Evolutionary conservation across 2,329 filamentous ascomycete species (phyloP), one percentile per base, ranked within the genome.

Genomic region (Emergomyces pasteurianus): DNA sequence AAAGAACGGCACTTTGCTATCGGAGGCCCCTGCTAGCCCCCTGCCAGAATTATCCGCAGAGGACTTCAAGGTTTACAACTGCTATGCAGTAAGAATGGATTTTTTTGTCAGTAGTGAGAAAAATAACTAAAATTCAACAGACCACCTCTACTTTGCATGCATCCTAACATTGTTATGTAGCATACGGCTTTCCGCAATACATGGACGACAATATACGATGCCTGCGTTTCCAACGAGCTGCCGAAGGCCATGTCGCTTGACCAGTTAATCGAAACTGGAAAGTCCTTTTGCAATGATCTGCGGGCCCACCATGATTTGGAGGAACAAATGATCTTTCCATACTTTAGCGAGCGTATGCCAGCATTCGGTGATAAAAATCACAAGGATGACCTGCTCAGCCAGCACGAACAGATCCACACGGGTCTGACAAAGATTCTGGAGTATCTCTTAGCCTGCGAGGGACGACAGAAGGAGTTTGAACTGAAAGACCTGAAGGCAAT

Each of bases 251-350:
- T 90, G 77, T 84, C 86, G 0, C 81, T 90, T 16, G 81, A 81
- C 34, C 81, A 87, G 64, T 90, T 94, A 73, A 76, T 95, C 65
- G 72, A 78, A 66, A 77, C 81, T 31, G 89, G 86, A 36, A 78
- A 89, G 21, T 77, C 84, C 55, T 90, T 96, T 71, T 81, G 83
- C 65, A 79, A 80, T 18, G 82, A 87, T 62, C 83, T 96, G n/a
- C 81, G 83, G 10, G 74, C 83, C 61, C 91, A 96, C 75, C 92
- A 96, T 77, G 78, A 77, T 61, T 92, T 95, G 69, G 91, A 96
- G 72, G 91, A 96, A 74, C 76, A 79, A 36, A 84, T 90, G 71
- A 79, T 96, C 49, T 96, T 95, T 73, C 92, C 91, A 1, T 70
- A 86, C 0, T 81, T 96, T 1, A 89, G 88, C 14, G 78, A 77